Evolutionary conservation across 2,329 filamentous ascomycete species (phyloP), one percentile per base, ranked within the genome.

Genomic region (Ophiostoma pallidulum): DNA sequence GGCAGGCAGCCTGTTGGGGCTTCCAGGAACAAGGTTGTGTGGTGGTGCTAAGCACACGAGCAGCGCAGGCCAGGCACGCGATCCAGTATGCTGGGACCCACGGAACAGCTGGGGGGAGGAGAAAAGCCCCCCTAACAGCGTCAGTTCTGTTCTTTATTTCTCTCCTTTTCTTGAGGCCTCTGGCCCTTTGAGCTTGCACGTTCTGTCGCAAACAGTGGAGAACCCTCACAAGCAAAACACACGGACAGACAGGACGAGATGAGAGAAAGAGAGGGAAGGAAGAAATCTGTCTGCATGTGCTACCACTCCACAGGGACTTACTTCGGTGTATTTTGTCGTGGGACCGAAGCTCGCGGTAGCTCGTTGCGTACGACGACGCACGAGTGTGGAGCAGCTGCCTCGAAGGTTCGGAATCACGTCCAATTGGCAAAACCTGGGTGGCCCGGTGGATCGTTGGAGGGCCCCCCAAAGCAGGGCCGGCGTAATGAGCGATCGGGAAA

Each of bases 381-480:
- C n/a, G n/a, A n/a, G n/a, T n/a, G n/a, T n/a, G n/a, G n/a, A n/a
- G n/a, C n/a, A n/a, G n/a, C n/a, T n/a, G n/a, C n/a, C n/a, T n/a
- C n/a, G n/a, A n/a, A n/a, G n/a, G n/a, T n/a, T n/a, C n/a, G n/a
- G n/a, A n/a, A 41, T 26, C 22, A 40, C n/a, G 39, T 28, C 20
- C 40, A 44, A 50, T 48, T 45, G 44, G 45, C 40, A 41, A 47
- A 50, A 42, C 44, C 41, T 35, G 33, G 48, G 32, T 28, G 29
- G 22, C n/a, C n/a, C n/a, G n/a, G n/a, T n/a, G n/a, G n/a, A n/a
- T n/a, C n/a, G n/a, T n/a, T n/a, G n/a, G n/a, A n/a, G n/a, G n/a
- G n/a, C n/a, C n/a, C n/a, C n/a, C n/a, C n/a, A n/a, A n/a, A n/a
- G n/a, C n/a, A n/a, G n/a, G n/a, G n/a, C n/a, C n/a, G n/a, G n/a